A percentile compares a stretch with the other conserved stretches of the same genome.
Conservation (phyloP, 495 filamentous ascomycete species). For the Achaetomiella virescens region DNA sequence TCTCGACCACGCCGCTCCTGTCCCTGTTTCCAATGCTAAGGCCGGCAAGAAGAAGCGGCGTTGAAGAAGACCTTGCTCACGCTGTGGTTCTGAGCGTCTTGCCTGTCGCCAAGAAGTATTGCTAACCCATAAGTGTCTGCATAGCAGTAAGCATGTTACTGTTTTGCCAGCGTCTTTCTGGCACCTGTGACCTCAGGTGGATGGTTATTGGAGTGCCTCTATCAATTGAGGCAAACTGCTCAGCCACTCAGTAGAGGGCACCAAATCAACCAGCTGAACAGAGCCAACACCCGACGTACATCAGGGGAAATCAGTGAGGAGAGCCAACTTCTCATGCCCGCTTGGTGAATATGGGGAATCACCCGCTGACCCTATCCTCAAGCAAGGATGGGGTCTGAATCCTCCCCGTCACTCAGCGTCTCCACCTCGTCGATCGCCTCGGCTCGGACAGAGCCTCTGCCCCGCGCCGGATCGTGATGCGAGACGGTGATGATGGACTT, state of each 20-base stretch:
- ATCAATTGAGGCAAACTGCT: too few species aligned
- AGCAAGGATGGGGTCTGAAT: conserved; percentile 42
- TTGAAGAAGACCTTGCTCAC: neutral
- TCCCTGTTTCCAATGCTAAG: conserved; percentile 12
- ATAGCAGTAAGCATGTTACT: too few species aligned
- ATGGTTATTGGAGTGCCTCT: too few species aligned
- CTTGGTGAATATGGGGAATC: too few species aligned
- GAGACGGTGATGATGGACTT: conserved; percentile 82
- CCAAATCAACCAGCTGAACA: too few species aligned
- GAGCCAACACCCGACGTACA: too few species aligned
- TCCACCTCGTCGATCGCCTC: conserved; percentile 88
- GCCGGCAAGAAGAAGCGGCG: conserved; percentile 20
- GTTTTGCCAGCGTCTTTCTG: too few species aligned
- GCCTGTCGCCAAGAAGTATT: neutral
- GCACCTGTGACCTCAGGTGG: too few species aligned
- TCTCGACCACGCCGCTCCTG: conserved; percentile 25
- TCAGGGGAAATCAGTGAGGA: too few species aligned
- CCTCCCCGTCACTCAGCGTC: conserved; percentile 61
- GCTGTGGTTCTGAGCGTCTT: too few species aligned
- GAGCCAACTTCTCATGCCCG: too few species aligned
- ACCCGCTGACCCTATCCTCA: conserved; percentile 26
- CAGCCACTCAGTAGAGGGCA: too few species aligned
- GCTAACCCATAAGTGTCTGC: neutral
- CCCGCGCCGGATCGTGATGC: conserved; percentile 55
- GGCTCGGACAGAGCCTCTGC: conserved; percentile 51